Base-by-base conservation (phyloP, 495 filamentous ascomycete species). In the Annulohypoxylon bovei region DNA sequence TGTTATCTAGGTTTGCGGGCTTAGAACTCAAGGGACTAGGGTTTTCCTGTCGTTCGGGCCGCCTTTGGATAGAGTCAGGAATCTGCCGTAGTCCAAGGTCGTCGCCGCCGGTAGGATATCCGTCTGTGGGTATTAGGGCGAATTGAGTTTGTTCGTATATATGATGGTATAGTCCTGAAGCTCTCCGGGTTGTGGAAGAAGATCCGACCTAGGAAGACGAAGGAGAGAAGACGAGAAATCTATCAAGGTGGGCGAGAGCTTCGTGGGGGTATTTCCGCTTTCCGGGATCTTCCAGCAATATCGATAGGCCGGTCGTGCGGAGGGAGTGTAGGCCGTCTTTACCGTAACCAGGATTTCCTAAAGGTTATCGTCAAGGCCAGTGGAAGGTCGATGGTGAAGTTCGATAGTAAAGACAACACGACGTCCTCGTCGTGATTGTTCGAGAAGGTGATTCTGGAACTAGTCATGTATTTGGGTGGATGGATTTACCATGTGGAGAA, bases 401-500 rank as follows among this genome's bases (percentile, higher is more conserved):
- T 65, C 49, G 61, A 65, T 67, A 61, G 42, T 60, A 6, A 72
- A 63, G 55, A 72, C 60, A 56, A 62, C 58, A 56, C 49, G 49
- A 65, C 32, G 65, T 61, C 61, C 65, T 68, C 60, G 70, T 72
- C 58, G 65, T 72, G 60, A 56, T 65, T 72, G 70, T 72, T 52
- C 37, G 20, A 55, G 65, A 64, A 62, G 56, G 40, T 47, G 65
- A 58, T 64, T 65, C 42, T 68, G 65, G 70, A 72, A 62, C 70
- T 61, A 50, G 70, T 68, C 70, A 65, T 65, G 70, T 72, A 72
- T 72, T 72, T 68, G 70, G 70, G 65, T 64, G 70, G 70, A 61
- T 72, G 70, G 70, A 56, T 72, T 67, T 72, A 68, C 55, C 53
- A 72, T 72, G 70, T 72, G 70, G 70, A 72, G 70, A 72, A 72